phyloP scores from a whole-genome alignment of 805 yeast species.

The Starmerella kuoi region DNA sequence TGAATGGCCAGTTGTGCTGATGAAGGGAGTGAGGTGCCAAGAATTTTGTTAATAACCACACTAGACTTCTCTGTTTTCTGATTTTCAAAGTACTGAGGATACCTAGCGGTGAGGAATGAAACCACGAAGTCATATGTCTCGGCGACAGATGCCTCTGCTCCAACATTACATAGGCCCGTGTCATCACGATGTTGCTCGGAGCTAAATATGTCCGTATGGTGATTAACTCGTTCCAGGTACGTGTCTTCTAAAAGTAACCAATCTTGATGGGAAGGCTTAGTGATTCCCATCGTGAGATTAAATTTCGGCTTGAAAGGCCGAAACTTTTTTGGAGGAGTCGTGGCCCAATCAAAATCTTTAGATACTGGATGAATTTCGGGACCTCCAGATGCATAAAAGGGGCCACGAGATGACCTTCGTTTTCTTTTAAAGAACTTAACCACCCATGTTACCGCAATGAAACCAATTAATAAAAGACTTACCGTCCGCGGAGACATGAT shows the following conservation, averaged over 20 bases:
- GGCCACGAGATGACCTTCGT: no score
- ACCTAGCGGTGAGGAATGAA: slow-evolving; percentile 35
- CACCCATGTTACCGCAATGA: no score
- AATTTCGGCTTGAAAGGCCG: slow-evolving; percentile 50
- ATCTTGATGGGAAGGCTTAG: slow-evolving; percentile 38
- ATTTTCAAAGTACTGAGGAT: slow-evolving; percentile 40
- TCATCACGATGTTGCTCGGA: slow-evolving; percentile 12
- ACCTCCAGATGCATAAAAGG: neutral
- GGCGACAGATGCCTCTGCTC: slow-evolving; percentile 27
- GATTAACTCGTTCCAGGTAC: slow-evolving; percentile 36
- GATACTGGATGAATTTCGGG: slow-evolving; percentile 1
- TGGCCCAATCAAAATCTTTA: slow-evolving; percentile 3
- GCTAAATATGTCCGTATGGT: slow-evolving; percentile 31
- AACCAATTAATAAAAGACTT: no score
- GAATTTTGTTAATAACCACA: slow-evolving; percentile 9
- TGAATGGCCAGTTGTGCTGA: slow-evolving; percentile 1
- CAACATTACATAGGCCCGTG: slow-evolving; percentile 7
- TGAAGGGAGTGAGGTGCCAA: slow-evolving; percentile 5
- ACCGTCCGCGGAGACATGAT: no score
- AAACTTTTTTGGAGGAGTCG: slow-evolving; percentile 21
- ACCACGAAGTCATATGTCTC: slow-evolving; percentile 39
- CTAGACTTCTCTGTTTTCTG: slow-evolving; percentile 13
- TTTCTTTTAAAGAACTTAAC: no score
- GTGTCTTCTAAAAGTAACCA: slow-evolving; percentile 53
- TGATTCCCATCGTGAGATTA: slow-evolving; percentile 52